Evolutionary conservation across 2,329 filamentous ascomycete genomes (phyloP).

Genomic region (Trichoderma sp.): DNA sequence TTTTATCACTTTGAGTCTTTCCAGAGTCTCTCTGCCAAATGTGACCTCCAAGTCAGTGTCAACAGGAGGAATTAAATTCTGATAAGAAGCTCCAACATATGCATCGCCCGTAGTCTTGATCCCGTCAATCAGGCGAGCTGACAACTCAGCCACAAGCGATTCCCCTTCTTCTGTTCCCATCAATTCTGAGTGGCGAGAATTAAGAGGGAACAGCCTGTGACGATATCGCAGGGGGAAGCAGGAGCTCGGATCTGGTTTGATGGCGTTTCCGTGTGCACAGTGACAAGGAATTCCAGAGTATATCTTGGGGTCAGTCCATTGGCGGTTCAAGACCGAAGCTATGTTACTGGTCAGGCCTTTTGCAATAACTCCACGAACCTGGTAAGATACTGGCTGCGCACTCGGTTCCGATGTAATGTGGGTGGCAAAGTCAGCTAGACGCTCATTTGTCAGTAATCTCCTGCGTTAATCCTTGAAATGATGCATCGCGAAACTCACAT

Average conservation of each 20-base stretch:
- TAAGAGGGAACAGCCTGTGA: not conserved
- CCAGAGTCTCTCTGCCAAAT: not conserved
- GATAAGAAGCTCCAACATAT: not conserved
- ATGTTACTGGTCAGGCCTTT: not conserved
- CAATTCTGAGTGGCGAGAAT: not conserved
- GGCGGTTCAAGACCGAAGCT: not conserved
- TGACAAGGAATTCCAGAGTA: not conserved
- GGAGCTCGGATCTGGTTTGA: not conserved
- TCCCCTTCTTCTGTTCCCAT: not conserved
- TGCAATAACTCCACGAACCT: not conserved
- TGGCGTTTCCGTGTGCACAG: not conserved
- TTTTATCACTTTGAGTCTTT: not conserved
- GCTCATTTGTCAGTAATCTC: not conserved
- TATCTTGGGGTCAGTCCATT: not conserved
- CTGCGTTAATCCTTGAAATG: not conserved
- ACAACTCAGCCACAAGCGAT: not conserved
- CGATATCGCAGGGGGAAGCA: not conserved
- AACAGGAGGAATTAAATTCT: not conserved
- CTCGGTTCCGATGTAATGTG: not conserved
- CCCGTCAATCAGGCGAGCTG: not conserved
- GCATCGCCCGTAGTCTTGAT: not conserved
- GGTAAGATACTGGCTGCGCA: not conserved
- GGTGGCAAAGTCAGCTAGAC: not conserved
- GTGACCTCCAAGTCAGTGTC: not conserved
- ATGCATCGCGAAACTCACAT: not conserved